These are phyloP conservation scores for Scleromitrula shiraiana DNA, from an alignment of 2,329 filamentous ascomycete species.

Conservation along the genomic window DNA sequence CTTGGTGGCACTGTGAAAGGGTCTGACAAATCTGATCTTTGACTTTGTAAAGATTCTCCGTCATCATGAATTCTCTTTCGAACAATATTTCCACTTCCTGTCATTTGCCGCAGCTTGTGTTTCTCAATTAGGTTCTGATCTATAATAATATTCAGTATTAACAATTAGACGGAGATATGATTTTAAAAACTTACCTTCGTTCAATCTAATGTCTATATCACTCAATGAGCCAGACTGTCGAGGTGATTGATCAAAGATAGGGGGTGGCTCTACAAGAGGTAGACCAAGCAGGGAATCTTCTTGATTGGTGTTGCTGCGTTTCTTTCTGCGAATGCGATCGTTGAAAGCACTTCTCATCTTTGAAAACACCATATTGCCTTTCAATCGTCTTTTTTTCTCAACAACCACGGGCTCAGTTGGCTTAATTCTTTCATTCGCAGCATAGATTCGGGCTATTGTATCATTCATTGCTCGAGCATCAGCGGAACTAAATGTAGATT, in stretches of 20 bases:
- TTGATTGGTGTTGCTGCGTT: slow-evolving; percentile 11
- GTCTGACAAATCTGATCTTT: background rate
- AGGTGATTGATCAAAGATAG: slow-evolving; percentile 7
- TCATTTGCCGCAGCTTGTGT: background rate
- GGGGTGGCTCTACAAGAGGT: slow-evolving; percentile 7
- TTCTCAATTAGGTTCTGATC: background rate
- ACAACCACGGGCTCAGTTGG: slow-evolving; percentile 8
- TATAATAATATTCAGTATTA: background rate
- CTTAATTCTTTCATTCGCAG: slow-evolving; percentile 1
- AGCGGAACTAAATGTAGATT: background rate
- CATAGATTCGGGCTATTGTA: background rate
- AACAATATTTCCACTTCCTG: background rate
- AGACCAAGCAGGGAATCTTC: slow-evolving; percentile 13
- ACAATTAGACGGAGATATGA: background rate
- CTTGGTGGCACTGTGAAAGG: background rate
- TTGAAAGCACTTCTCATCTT: slow-evolving; percentile 19
- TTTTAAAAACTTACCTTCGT: slow-evolving; percentile 16
- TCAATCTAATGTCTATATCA: slow-evolving; percentile 17
- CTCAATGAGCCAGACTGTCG: background rate
- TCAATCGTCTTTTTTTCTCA: slow-evolving; percentile 17
- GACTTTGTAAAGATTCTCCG: background rate
- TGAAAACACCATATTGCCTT: slow-evolving; percentile 14
- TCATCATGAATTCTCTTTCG: slow-evolving; percentile 1
- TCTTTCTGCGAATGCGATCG: slow-evolving; percentile 13
- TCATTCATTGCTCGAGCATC: slow-evolving; percentile 5